A percentile compares a stretch with the other conserved stretches of the same genome.
Evolutionary conservation across 257 asterid species (phyloP).

Genomic region (Rubia yunnanensis): DNA sequence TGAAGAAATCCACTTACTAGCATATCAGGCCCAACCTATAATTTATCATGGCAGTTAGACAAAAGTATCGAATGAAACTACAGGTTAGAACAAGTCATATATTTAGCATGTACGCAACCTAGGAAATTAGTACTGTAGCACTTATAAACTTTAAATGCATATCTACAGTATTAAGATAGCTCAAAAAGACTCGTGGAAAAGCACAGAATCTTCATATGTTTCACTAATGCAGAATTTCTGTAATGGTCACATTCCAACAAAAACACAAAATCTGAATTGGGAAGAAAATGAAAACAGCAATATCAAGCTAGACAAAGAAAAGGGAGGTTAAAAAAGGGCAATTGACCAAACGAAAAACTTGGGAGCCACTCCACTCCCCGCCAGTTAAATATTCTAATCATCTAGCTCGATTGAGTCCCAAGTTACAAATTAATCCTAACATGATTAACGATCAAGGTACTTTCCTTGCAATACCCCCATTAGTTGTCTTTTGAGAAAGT

Average conservation of each 20-base stretch:
- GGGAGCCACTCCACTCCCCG: neutral
- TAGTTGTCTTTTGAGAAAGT: neutral
- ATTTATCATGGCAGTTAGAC: conserved; percentile 3
- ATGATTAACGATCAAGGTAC: neutral
- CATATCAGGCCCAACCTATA: conserved; percentile 92
- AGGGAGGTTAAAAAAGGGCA: neutral
- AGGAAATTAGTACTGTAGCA: neutral
- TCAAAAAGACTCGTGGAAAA: neutral
- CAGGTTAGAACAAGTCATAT: neutral
- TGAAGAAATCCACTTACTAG: conserved; percentile 93
- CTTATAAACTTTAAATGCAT: neutral
- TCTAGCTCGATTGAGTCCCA: neutral
- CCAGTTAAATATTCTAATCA: neutral
- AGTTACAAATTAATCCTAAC: neutral
- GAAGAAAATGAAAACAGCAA: neutral
- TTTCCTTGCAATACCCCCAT: neutral
- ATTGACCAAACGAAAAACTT: neutral
- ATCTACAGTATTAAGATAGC: neutral
- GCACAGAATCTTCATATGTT: neutral
- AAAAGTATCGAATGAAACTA: neutral
- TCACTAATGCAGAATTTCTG: neutral
- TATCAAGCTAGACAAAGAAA: neutral
- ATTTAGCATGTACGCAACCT: neutral
- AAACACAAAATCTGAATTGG: neutral
- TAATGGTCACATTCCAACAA: neutral